Base-by-base conservation (phyloP, 768 basidiomycete species). In the Serendipita sp. region DNA sequence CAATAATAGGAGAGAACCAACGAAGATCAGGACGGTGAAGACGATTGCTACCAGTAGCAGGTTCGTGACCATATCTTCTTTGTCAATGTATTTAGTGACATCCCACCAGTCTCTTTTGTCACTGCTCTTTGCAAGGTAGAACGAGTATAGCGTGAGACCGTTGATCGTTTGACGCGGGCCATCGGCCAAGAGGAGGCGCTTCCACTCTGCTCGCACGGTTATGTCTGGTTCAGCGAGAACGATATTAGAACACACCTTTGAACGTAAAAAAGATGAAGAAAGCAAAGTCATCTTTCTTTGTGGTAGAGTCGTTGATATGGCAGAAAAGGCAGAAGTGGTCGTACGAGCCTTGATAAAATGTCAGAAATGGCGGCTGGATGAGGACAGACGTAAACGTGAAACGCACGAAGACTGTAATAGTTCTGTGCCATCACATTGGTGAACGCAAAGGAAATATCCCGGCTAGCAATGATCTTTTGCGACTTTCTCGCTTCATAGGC, bases 211-310 rank as follows among this genome's bases (percentile, higher is more conserved):
- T 13, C 1, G 16, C 44, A 67, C 28, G 5, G 56, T 60, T 30
- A 60, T 10, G 8, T 60, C 56, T 23, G 48, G 52, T 41, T 41
- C 38, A 52, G 44, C 32, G 41, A 54, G 45, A 11, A 45, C 45
- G 63, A n/a, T 38, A 15, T 16, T 62, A 23, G 58, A 16, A 78
- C 85, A 64, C 67, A 90, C 95, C 95, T 80, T 99, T 99, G 82
- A 99, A 98, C 0, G 88, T 89, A 76, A 99, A 99, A 83, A 98
- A 99, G 72, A 98, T 83, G 75, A 96, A 99, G 80, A 98, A 98
- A 38, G 95, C 94, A 75, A 99, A 93, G 71, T 96, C 91, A 72
- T 99, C 96, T 74, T 88, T 93, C 67, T 84, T 85, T 80, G 95
- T 97, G 35, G 92, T 93, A 32, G 96, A 98, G 71, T 90, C 86